Percentiles rank a stretch among this genome's conserved stretches.
Evolutionary conservation across 441 rosid genomes (phyloP).

Genomic region (Brassica hybrid): DNA sequence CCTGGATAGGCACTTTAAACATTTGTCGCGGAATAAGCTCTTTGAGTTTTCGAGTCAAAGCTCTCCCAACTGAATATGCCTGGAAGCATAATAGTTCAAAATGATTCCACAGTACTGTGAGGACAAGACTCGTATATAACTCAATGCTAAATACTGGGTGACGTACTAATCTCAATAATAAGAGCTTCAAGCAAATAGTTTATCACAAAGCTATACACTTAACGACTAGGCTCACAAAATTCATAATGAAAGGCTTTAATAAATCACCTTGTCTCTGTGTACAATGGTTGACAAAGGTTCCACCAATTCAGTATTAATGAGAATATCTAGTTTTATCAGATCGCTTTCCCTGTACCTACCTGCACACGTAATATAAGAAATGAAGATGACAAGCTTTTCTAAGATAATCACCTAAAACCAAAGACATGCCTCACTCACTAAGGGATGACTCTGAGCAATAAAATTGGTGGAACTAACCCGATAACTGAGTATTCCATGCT

Average conservation of each 20-base stretch:
- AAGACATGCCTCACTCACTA: conserved; percentile 20
- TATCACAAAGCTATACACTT: conserved; percentile 11
- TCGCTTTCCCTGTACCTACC: conserved; percentile 76
- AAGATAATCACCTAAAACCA: not conserved
- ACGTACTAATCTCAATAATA: not conserved
- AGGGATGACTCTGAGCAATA: conserved; percentile 5
- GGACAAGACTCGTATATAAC: not conserved
- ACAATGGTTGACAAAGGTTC: conserved; percentile 93
- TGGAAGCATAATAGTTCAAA: conserved; percentile 42
- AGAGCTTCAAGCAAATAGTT: too few species aligned
- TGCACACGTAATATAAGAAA: conserved; percentile 38
- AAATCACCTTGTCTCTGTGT: conserved; percentile 81
- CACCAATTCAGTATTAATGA: conserved; percentile 80
- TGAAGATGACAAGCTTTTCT: not conserved
- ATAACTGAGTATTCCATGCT: conserved; percentile 94
- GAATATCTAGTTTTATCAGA: conserved; percentile 85
- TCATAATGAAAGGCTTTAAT: not conserved
- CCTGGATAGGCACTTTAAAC: conserved; percentile 99
- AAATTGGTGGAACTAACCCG: conserved; percentile 57
- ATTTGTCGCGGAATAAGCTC: conserved; percentile 98
- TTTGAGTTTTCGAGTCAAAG: conserved; percentile 91
- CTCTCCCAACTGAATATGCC: conserved; percentile 95
- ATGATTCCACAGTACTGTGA: conserved; percentile 28
- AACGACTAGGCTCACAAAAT: not conserved
- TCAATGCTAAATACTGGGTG: not conserved